Base-by-base conservation (phyloP, 306 rosid species). In the Alnus rubra region DNA sequence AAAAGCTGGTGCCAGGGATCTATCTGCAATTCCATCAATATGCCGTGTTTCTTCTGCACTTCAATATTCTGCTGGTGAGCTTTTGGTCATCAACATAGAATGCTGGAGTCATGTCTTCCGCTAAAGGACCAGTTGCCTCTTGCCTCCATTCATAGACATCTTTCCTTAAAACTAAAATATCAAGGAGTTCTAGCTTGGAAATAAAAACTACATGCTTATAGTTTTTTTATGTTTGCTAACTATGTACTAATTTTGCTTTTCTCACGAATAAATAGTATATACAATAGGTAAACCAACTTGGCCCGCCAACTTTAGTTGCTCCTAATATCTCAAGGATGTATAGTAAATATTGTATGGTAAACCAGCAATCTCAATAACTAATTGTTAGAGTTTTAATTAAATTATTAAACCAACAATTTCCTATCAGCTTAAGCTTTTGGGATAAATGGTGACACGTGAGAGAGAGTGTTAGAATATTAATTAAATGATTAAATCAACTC, bases 1-100 rank as follows among this genome's bases (percentile, higher is more conserved):
- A 79, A 93, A 87, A 89, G 98, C 97, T 37, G 99, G 99, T 79
- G 96, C 98, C 23, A 83, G 97, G 81, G 99, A 96, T 88, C 99
- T 98, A 8, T 96, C 99, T 5, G 98, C 99, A 55, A 89, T 93
- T 85, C 99, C 99, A 54, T 93, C 99, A 37, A 93, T 96, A 77
- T 93, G 99, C 42, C 98, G 99, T 19, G 86, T 96, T 77, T 93
- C 98, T 59, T 89, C 99, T 16, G 96, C 98, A 60, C 96, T 96
- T 84, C 98, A 93, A 75, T 96, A 96, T 89, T 90, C 93, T 78
- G 82, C 90, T 79, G 97, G 99, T 96, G 84, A 88, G 98, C 84
- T 47, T 65, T 53, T 71, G 59, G 73, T 63, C 14, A 31, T 74
- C 60, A 13, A 49, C 76, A 16, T 75, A 45, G 55, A 72, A 69